Evolutionary conservation across 2,329 filamentous ascomycete species (phyloP).

Genomic region (Nemania diffusa): DNA sequence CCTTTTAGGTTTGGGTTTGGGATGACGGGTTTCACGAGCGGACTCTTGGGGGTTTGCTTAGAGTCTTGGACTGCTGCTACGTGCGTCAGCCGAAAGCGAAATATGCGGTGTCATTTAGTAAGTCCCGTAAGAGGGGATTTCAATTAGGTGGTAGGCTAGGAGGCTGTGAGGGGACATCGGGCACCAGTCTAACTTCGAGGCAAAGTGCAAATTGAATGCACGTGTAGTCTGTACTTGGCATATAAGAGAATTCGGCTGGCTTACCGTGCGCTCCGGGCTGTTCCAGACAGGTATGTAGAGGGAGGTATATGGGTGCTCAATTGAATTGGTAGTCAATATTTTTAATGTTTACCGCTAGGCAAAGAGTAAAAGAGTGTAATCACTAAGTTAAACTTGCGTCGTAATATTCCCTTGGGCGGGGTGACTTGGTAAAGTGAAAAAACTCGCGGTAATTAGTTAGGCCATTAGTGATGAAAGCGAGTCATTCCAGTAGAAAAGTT

Average conservation of each 20-base stretch:
- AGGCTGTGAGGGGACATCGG: conserved; percentile 19
- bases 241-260: conserved; percentile 4
- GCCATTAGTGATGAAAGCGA: conserved; percentile 15
- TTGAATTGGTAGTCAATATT: too few relatives aligned
- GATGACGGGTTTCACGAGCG: conserved; percentile 18
- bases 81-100: conserved; percentile 28
- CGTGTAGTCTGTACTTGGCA: neutral
- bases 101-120: neutral
- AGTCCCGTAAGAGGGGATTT: conserved; percentile 11
- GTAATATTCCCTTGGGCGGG: neutral
- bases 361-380: conserved; percentile 4
- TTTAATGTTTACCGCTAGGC: neutral
- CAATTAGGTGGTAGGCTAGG: conserved; percentile 23
- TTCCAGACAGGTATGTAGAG: neutral
- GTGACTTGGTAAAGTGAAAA: conserved; percentile 4
- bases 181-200: conserved; percentile 10
- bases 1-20: conserved; percentile 20
- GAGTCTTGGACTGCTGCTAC: conserved; percentile 16
- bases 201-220: conserved; percentile 18
- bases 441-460: neutral
- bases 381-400: neutral
- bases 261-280: conserved; percentile 5
- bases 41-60: conserved; percentile 22
- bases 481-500: conserved; percentile 8
- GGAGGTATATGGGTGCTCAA: neutral